Evolutionary conservation across 78 protist genomes (phyloP).

Genomic region (Dictyostelium brefeldianum): DNA sequence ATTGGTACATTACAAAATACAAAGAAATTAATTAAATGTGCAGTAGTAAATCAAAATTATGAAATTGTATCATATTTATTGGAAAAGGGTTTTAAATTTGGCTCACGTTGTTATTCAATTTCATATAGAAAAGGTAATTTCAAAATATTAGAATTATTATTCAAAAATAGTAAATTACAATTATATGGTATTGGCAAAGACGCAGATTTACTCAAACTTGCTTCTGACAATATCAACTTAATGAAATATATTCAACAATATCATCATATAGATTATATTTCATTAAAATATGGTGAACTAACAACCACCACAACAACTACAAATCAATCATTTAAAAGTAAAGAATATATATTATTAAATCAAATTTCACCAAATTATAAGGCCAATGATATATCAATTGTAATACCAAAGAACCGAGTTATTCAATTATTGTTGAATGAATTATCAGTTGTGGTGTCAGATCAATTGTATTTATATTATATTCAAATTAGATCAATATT

Average conservation of each 20-base stretch:
- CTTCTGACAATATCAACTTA: too few relatives aligned
- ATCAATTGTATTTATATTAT: neutral
- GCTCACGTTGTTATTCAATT: neutral
- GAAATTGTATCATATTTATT: neutral
- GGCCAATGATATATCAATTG: too few relatives aligned
- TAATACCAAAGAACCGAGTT: too few relatives aligned
- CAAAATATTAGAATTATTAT: neutral
- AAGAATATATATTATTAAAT: too few relatives aligned
- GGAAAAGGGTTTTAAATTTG: neutral
- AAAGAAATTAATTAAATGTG: neutral
- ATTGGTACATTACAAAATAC: neutral
- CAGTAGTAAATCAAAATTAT: neutral
- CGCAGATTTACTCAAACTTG: neutral
- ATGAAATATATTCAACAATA: too few relatives aligned
- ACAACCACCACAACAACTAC: neutral
- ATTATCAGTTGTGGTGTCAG: too few relatives aligned
- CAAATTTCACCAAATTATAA: too few relatives aligned
- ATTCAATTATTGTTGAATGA: too few relatives aligned
- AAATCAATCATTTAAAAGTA: neutral
- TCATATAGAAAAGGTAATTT: constrained; percentile 1
- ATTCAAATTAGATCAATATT: constrained; percentile 10
- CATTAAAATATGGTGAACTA: neutral
- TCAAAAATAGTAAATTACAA: neutral
- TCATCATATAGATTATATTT: too few relatives aligned
- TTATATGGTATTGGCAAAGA: neutral